Base-by-base conservation (phyloP, 108 stramenopile genomes). In the Phaeodactylum tricornutum region DNA sequence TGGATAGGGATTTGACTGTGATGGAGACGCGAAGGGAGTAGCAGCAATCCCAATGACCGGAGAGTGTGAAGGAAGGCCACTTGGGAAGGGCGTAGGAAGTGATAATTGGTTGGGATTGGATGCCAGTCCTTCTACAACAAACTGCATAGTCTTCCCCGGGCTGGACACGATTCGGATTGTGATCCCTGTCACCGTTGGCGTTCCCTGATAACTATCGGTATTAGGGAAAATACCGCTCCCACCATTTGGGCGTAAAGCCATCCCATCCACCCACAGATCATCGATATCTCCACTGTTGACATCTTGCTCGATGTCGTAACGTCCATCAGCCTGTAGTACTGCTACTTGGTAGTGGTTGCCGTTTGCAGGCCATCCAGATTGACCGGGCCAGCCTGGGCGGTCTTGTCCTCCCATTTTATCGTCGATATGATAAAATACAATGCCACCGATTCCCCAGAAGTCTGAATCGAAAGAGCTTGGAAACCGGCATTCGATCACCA, bases 261-360 rank as follows among this genome's bases (percentile, higher is more conserved):
- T 25, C 4, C 62, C 62, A 27, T 35, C 24, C 21, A 17, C n/a
- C 23, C 40, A 63, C 29, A 64, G 60, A 20, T 63, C 52, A 29
- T 30, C 56, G 30, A 39, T 39, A 34, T 59, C 38, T 5, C 69
- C 69, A 24, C 39, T 23, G 36, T 64, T 64, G 24, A 35, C 14
- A 20, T 37, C 30, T 25, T 64, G 32, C 59, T 89, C 87, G 34
- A 89, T 61, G 43, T 89, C 76, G 48, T 78, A 89, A 0, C 57
- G 42, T 6, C 87, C 87, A 59, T 89, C 87, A 0, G 77, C 72
- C 50, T 74, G 61, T 19, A 84, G 46, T 20, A 89, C 41, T 1
- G 83, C 70, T 9, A 89, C 83, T 34, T 66, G 48, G 60, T 85
- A 89, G 55, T 89, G 87, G n/a, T n/a, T n/a, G n/a, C n/a, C n/a